A percentile compares a stretch with the other conserved stretches of the same genome.
phyloP scores from a whole-genome alignment of 345 rosid species.

The Passiflora organensis region DNA sequence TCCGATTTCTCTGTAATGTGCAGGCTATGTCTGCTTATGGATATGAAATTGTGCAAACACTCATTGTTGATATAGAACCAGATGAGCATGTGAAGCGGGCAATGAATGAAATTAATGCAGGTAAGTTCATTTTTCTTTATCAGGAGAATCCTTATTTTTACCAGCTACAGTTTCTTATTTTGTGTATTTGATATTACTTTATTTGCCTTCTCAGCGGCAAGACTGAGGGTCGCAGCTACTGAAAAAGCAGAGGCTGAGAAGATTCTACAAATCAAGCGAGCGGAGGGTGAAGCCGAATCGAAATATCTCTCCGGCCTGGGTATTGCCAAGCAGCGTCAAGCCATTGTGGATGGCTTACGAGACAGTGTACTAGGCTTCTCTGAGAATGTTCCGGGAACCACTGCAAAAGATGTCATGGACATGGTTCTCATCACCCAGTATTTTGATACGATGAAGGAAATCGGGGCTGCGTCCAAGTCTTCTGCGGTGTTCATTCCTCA shows the following conservation, averaged over 20 bases:
- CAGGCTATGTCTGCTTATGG: constrained; percentile 29
- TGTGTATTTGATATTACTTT: not conserved
- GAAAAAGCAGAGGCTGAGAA: constrained; percentile 19
- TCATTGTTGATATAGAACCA: constrained; percentile 22
- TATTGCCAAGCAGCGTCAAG: constrained; percentile 14
- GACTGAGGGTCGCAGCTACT: constrained; percentile 14
- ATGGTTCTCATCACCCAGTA: constrained; percentile 12
- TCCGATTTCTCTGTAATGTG: too few relatives aligned
- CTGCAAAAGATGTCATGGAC: constrained; percentile 12
- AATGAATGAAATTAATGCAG: constrained; percentile 24
- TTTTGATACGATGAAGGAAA: constrained; percentile 11
- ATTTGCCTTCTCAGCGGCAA: constrained; percentile 7
- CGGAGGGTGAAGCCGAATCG: constrained; percentile 16
- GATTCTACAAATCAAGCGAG: constrained; percentile 17
- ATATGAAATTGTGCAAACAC: constrained; percentile 21
- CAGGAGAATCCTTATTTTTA: too few relatives aligned
- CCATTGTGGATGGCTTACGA: constrained; percentile 12
- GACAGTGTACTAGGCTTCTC: constrained; percentile 11
- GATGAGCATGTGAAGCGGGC: constrained; percentile 20
- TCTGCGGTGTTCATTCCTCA: constrained; percentile 12
- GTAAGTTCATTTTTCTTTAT: not conserved
- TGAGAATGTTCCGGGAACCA: constrained; percentile 9
- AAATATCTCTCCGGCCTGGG: constrained; percentile 11
- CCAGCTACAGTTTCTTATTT: too few relatives aligned
- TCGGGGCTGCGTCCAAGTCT: constrained; percentile 6